These are phyloP conservation scores for Xylaria castorea DNA, from an alignment of 495 filamentous ascomycete species.

Conservation along the genomic window DNA sequence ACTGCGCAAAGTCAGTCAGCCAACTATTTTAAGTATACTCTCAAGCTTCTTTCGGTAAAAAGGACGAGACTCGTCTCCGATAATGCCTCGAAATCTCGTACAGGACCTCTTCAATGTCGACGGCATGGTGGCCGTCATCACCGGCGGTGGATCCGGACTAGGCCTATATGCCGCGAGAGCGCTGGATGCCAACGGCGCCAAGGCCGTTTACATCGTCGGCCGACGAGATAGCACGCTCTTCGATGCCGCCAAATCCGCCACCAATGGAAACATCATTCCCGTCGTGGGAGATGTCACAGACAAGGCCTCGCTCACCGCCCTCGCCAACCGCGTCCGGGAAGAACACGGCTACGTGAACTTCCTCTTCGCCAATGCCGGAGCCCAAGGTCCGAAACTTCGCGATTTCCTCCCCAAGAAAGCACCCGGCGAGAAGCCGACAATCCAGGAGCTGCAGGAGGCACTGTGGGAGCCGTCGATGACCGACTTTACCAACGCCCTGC, in stretches of 20 bases:
- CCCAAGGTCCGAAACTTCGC: background rate
- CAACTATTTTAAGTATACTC: background rate
- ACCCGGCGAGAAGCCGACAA: background rate
- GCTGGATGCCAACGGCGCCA: background rate
- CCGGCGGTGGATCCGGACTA: background rate
- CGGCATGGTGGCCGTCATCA: constrained; percentile 10
- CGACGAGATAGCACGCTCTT: background rate
- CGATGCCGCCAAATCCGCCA: background rate
- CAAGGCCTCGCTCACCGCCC: background rate
- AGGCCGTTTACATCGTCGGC: constrained; percentile 4
- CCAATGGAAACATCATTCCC: background rate
- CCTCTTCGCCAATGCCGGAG: background rate
- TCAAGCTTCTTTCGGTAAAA: background rate
- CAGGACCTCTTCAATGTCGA: constrained; percentile 6
- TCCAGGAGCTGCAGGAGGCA: background rate
- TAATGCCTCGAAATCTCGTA: background rate
- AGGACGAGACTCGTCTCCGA: background rate
- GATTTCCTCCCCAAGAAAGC: background rate
- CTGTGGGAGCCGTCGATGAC: background rate
- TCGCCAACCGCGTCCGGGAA: background rate
- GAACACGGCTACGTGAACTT: constrained; percentile 1
- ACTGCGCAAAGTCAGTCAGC: background rate
- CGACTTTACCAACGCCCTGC: background rate
- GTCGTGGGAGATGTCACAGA: background rate
- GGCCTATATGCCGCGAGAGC: background rate